These are phyloP conservation scores for Rhododendron henanense DNA, from an alignment of 148 eudicot genomes.

Conservation along the genomic window DNA sequence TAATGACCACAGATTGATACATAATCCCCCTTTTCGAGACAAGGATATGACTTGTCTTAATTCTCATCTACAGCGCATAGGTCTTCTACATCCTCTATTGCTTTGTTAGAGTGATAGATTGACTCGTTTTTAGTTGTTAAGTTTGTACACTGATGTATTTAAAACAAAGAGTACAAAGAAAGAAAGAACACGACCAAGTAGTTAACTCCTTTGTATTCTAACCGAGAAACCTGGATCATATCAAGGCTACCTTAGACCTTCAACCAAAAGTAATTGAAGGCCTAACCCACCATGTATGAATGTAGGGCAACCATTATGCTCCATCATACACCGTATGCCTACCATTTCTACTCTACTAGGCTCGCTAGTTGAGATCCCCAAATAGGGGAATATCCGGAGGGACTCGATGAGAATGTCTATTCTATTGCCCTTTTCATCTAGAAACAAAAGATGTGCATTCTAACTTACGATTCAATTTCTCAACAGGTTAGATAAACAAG, in stretches of 20 bases:
- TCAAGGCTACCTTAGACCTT: not conserved
- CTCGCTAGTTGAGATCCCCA: not conserved
- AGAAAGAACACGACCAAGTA: not conserved
- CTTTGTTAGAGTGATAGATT: not conserved
- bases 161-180: not conserved
- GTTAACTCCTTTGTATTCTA: not conserved
- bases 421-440: not conserved
- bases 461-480: not conserved
- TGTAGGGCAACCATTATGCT: not conserved
- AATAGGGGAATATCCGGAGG: not conserved
- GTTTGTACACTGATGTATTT: not conserved
- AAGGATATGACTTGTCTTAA: not conserved
- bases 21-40: not conserved
- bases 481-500: not conserved
- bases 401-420: not conserved
- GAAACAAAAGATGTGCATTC: not conserved
- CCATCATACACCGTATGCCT: not conserved
- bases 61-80: not conserved
- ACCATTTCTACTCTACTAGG: not conserved
- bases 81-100: not conserved
- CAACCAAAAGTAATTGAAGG: not conserved
- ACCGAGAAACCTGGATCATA: not conserved
- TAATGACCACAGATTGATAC: constrained; percentile 1
- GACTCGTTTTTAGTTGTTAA: not conserved
- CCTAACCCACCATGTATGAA: not conserved